A percentile compares a stretch with the other conserved stretches of the same genome.
Conservation (phyloP, 2,329 filamentous ascomycete species). For the Curvularia lunata region DNA sequence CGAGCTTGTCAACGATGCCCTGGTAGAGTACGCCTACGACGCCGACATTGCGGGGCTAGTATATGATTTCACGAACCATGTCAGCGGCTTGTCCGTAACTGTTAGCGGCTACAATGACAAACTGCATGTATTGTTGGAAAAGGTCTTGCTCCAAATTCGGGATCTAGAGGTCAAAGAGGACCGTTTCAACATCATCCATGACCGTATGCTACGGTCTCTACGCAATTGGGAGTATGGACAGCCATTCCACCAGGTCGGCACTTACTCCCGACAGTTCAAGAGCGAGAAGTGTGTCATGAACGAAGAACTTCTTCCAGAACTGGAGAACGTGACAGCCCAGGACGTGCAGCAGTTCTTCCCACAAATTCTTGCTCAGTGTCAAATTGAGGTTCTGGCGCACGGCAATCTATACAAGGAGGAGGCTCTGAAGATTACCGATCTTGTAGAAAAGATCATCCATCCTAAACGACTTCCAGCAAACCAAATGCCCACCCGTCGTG, state of each 20-base stretch:
- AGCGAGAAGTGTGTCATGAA: slow-evolving; percentile 78
- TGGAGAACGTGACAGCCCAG: slow-evolving; percentile 74
- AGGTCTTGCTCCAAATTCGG: slow-evolving; percentile 82
- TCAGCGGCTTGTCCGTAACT: slow-evolving; percentile 75
- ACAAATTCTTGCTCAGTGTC: slow-evolving; percentile 79
- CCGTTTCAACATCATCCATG: slow-evolving; percentile 89
- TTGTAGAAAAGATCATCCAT: slow-evolving; percentile 79
- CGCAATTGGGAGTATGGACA: slow-evolving; percentile 88
- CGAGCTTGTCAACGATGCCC: slow-evolving; percentile 83
- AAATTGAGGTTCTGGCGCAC: slow-evolving; percentile 86
- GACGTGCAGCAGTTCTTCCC: slow-evolving; percentile 79
- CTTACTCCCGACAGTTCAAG: slow-evolving; percentile 81
- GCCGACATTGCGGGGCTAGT: slow-evolving; percentile 89
- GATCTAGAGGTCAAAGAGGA: slow-evolving; percentile 85
- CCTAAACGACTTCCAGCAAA: slow-evolving; percentile 74
- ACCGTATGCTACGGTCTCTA: slow-evolving; percentile 76
- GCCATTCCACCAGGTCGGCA: slow-evolving; percentile 85
- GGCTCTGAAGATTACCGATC: slow-evolving; percentile 80
- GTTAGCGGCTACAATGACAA: slow-evolving; percentile 97
- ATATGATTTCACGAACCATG: slow-evolving; percentile 77
- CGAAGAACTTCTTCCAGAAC: slow-evolving; percentile 78
- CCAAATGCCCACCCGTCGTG: slow-evolving; percentile 81
- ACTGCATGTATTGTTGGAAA: slow-evolving; percentile 85
- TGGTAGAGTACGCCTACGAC: slow-evolving; percentile 95
- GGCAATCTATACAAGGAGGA: slow-evolving; percentile 96